Conservation (phyloP, 441 rosid genomes). For the Pelargonium myrrhifolium region DNA sequence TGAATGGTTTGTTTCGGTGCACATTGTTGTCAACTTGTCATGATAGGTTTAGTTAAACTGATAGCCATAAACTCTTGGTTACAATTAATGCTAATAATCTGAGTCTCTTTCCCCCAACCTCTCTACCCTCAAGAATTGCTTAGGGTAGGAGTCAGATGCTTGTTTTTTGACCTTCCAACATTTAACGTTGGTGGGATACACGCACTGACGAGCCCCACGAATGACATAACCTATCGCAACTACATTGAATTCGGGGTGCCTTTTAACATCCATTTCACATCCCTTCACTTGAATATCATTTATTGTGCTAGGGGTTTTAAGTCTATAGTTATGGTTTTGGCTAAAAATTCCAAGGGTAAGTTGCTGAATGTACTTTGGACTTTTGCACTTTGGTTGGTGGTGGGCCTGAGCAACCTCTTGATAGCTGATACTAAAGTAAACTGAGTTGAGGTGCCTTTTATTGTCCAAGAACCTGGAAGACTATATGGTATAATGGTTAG, state of each 20-base stretch:
- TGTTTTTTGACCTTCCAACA: no score
- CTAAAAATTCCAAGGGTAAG: not conserved
- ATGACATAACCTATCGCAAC: no score
- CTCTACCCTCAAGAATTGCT: no score
- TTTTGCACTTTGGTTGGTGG: constrained; percentile 1
- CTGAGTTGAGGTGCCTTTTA: no score
- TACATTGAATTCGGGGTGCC: no score
- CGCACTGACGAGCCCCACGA: no score
- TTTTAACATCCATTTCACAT: not conserved
- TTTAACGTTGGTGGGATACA: no score
- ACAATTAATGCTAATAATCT: not conserved
- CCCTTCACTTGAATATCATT: not conserved
- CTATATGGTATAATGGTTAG: no score
- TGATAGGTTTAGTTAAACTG: not conserved
- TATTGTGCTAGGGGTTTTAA: constrained; percentile 1
- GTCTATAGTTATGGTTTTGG: not conserved
- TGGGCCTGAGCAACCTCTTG: not conserved
- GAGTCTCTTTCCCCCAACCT: not conserved
- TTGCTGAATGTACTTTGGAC: constrained; percentile 5
- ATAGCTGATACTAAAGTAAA: not conserved
- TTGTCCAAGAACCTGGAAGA: no score
- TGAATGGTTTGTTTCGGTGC: constrained; percentile 5
- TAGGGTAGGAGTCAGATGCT: no score
- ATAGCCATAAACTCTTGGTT: not conserved
- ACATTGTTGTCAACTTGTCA: constrained; percentile 1